A percentile compares a stretch with the other conserved stretches of the same genome.
Evolutionary conservation across 2,329 filamentous ascomycete genomes (phyloP).

Genomic region (Aspergillus caelatus): DNA sequence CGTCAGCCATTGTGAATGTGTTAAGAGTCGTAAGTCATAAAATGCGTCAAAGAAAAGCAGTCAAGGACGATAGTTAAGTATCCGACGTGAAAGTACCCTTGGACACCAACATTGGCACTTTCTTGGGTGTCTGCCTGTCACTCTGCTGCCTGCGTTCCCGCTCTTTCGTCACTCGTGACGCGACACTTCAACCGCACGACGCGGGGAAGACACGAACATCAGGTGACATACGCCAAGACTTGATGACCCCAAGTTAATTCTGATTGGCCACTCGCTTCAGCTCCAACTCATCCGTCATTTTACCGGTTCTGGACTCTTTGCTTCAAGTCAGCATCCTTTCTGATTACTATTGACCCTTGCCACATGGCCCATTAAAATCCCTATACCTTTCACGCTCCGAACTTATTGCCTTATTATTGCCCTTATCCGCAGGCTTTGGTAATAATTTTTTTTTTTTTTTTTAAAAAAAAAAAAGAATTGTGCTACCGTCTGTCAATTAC

Average conservation of each 20-base stretch:
- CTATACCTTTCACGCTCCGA: not conserved
- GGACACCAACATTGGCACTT: not conserved
- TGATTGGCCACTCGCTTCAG: conserved; percentile 31
- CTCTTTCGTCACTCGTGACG: conserved; percentile 22
- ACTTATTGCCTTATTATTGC: not conserved
- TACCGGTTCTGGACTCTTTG: conserved; percentile 14
- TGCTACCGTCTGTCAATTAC: not conserved
- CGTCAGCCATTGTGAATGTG: conserved; percentile 38
- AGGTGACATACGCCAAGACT: conserved; percentile 30
- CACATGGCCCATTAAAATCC: not conserved
- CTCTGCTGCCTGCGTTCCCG: conserved; percentile 25
- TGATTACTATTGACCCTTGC: not conserved
- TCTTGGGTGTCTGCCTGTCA: conserved; percentile 13
- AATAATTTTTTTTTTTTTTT: not conserved
- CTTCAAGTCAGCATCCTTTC: not conserved
- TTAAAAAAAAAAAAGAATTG: too few relatives aligned
- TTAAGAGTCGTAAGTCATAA: not conserved
- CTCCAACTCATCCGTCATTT: conserved; percentile 17
- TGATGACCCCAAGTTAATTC: conserved; percentile 29
- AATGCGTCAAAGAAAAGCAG: not conserved
- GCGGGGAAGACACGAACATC: conserved; percentile 38
- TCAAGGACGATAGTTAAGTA: not conserved
- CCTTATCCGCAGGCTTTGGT: not conserved
- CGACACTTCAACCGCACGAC: conserved; percentile 22
- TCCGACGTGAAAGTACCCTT: not conserved